Percentiles rank a stretch among this genome's conserved stretches.
phyloP scores from a whole-genome alignment of 2,329 filamentous ascomycete species.

The Penicillium olsonii region DNA sequence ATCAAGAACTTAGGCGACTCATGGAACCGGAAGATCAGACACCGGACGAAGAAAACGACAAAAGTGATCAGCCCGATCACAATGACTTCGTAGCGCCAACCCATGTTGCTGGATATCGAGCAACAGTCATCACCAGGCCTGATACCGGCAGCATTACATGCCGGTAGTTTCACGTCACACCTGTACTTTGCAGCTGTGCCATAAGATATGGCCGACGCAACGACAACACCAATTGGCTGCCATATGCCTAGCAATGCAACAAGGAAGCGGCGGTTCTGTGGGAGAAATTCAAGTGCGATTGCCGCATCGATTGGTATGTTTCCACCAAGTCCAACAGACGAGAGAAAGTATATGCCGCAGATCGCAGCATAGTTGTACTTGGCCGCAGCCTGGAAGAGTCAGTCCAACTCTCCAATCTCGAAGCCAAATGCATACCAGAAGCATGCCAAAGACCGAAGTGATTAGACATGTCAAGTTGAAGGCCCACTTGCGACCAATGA shows the following conservation, averaged over 20 bases:
- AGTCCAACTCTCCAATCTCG: not conserved
- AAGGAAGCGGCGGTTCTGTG: conserved; percentile 13
- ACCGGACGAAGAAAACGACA: conserved; percentile 5
- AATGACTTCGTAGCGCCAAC: conserved; percentile 13
- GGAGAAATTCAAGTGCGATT: conserved; percentile 13
- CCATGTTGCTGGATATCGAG: conserved; percentile 15
- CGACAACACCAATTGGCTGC: conserved; percentile 12
- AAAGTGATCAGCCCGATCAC: conserved; percentile 11
- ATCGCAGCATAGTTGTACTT: conserved; percentile 13
- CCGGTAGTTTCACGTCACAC: conserved; percentile 12
- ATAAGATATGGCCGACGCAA: conserved; percentile 14
- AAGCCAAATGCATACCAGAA: conserved; percentile 4
- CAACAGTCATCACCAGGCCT: conserved; percentile 7
- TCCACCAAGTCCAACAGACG: conserved; percentile 11
- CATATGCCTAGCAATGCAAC: conserved; percentile 13
- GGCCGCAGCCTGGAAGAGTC: conserved; percentile 5
- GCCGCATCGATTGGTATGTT: conserved; percentile 16
- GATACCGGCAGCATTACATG: conserved; percentile 3
- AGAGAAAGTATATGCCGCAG: conserved; percentile 14
- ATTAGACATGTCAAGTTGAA: conserved; percentile 14
- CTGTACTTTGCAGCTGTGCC: conserved; percentile 13
- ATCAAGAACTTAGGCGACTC: conserved; percentile 15
- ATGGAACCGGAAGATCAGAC: conserved; percentile 8
- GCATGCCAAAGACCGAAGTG: conserved; percentile 13
- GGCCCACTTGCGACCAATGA: conserved; percentile 16